Conservation (phyloP, 306 rosid species). For the Canavalia gladiata region DNA sequence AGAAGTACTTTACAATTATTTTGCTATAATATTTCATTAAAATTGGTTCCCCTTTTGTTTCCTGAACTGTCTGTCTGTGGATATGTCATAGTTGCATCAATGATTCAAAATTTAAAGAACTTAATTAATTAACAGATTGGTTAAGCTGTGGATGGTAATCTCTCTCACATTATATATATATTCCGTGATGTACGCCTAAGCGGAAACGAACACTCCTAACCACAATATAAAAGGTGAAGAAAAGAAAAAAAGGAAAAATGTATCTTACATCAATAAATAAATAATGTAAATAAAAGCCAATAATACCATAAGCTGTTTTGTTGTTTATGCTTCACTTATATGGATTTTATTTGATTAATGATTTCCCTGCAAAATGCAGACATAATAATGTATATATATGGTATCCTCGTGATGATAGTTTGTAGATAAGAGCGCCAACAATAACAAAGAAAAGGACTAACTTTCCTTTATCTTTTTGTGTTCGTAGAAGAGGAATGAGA, state of each 20-base stretch:
- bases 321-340: background rate
- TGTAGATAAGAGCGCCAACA: conserved; percentile 9
- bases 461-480: conserved; percentile 31
- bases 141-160: background rate
- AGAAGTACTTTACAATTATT: background rate
- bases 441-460: background rate
- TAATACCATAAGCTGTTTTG: background rate
- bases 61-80: background rate
- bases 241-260: background rate
- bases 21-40: background rate
- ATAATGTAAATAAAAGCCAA: background rate
- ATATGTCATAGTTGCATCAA: background rate
- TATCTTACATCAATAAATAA: background rate
- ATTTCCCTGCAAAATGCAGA: background rate
- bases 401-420: background rate
- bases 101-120: background rate
- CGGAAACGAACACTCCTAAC: background rate
- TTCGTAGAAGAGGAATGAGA: background rate
- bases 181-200: background rate
- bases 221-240: no score
- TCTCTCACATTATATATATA: background rate
- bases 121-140: background rate
- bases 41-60: background rate
- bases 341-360: background rate
- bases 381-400: background rate